A percentile compares a stretch with the other conserved stretches of the same genome.
phyloP scores from a whole-genome alignment of 2,329 filamentous ascomycete species.

The Alternaria viburni region DNA sequence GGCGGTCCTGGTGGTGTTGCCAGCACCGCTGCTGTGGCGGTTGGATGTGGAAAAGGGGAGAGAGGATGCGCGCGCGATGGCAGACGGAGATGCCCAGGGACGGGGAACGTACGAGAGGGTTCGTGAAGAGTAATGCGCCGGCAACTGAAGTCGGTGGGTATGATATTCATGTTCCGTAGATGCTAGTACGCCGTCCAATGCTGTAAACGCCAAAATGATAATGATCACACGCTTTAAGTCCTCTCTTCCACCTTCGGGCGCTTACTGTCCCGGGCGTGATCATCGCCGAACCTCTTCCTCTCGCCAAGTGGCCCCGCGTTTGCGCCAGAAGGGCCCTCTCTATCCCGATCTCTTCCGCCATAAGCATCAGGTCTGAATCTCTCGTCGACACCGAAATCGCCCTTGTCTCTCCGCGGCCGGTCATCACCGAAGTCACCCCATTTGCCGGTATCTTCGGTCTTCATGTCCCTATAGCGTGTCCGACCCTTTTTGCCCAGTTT shows the following conservation, averaged over 20 bases:
- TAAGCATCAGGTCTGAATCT: conserved; percentile 71
- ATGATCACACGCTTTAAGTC: conserved; percentile 15
- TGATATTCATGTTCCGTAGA: conserved; percentile 9
- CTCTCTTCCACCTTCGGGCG: conserved; percentile 49
- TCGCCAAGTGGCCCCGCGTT: conserved; percentile 75
- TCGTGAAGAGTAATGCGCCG: conserved; percentile 13
- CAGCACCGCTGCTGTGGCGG: conserved; percentile 78
- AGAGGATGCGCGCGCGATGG: conserved; percentile 42
- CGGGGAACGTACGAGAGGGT: conserved; percentile 27
- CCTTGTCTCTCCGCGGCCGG: conserved; percentile 47
- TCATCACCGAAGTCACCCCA: conserved; percentile 73
- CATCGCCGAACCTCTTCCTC: conserved; percentile 56
- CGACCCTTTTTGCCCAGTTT: conserved; percentile 91
- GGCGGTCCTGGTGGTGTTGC: conserved; percentile 75
- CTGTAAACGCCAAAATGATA: background rate
- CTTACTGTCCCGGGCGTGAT: conserved; percentile 52
- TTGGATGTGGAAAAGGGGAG: conserved; percentile 72
- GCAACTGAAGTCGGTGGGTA: background rate
- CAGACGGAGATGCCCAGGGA: conserved; percentile 18
- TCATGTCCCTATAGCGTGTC: conserved; percentile 87
- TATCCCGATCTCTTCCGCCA: conserved; percentile 30
- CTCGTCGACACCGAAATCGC: conserved; percentile 63
- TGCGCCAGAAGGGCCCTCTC: conserved; percentile 66
- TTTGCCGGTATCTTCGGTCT: conserved; percentile 85
- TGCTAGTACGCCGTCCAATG: conserved; percentile 17